These are phyloP conservation scores for Neonectria coccinea DNA, from an alignment of 2,329 filamentous ascomycete species.

Conservation along the genomic window DNA sequence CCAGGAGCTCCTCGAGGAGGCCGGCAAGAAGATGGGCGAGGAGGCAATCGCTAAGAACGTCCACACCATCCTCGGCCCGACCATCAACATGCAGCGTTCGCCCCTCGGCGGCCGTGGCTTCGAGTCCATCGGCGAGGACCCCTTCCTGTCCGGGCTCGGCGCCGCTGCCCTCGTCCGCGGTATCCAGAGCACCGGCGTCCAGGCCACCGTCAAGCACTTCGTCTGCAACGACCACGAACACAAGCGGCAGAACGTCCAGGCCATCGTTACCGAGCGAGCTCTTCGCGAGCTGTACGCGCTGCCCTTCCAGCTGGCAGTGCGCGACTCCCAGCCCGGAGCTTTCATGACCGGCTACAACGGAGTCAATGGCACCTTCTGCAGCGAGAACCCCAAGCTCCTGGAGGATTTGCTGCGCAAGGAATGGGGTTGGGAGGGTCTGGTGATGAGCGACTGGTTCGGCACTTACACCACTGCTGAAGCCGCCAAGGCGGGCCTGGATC, in stretches of 20 bases:
- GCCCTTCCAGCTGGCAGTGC: constrained; percentile 68
- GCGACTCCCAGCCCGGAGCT: constrained; percentile 62
- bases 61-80: constrained; percentile 70
- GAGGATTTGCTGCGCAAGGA: constrained; percentile 65
- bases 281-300: constrained; percentile 69
- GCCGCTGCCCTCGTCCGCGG: constrained; percentile 66
- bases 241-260: constrained; percentile 66
- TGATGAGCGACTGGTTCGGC: constrained; percentile 72
- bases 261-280: constrained; percentile 66
- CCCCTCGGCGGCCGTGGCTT: constrained; percentile 71
- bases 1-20: constrained; percentile 61
- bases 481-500: constrained; percentile 64
- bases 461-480: constrained; percentile 66
- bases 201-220: constrained; percentile 71
- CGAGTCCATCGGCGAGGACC: constrained; percentile 70
- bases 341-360: constrained; percentile 72
- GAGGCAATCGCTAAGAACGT: constrained; percentile 68
- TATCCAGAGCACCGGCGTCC: constrained; percentile 67
- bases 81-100: constrained; percentile 71
- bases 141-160: constrained; percentile 66
- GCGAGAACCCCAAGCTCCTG: constrained; percentile 64
- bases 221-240: constrained; percentile 73
- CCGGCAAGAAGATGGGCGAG: constrained; percentile 63
- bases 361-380: constrained; percentile 67
- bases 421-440: constrained; percentile 68